Evolutionary conservation across 2,329 filamentous ascomycete species (phyloP).

Genomic region (Nigrograna mackinnonii): DNA sequence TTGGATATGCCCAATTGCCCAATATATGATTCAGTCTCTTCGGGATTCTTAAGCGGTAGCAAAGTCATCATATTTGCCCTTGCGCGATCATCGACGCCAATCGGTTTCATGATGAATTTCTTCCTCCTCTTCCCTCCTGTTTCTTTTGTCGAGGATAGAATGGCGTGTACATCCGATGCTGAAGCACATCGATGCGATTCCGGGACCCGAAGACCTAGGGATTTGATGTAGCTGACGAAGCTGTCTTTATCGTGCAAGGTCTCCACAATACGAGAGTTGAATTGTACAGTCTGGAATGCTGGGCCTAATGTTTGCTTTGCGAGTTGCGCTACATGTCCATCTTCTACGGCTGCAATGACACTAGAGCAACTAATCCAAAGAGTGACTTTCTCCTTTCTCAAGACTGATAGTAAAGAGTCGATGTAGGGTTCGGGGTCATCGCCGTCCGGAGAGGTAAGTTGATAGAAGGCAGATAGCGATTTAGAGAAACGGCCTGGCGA

Average conservation of each 20-base stretch:
- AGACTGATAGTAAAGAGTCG: constrained; percentile 59
- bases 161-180: constrained; percentile 54
- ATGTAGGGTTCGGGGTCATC: constrained; percentile 56
- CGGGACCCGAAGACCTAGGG: constrained; percentile 45
- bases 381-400: constrained; percentile 64
- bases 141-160: constrained; percentile 45
- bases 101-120: constrained; percentile 68
- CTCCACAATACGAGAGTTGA: constrained; percentile 59
- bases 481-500: constrained; percentile 58
- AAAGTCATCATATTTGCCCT: constrained; percentile 65
- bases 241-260: constrained; percentile 66
- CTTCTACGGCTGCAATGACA: constrained; percentile 67
- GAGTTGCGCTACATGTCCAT: constrained; percentile 61
- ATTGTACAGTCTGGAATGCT: constrained; percentile 65
- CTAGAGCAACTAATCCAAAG: constrained; percentile 76
- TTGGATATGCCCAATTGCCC: constrained; percentile 58
- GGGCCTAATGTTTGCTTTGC: constrained; percentile 59
- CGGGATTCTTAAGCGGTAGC: constrained; percentile 59
- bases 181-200: constrained; percentile 57
- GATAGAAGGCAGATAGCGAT: constrained; percentile 60
- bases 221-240: constrained; percentile 63
- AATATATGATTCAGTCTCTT: constrained; percentile 60
- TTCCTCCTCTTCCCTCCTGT: constrained; percentile 26
- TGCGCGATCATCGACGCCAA: constrained; percentile 63
- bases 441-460: constrained; percentile 41